Base-by-base conservation (phyloP, 768 basidiomycete species). In the Xerocomellus amylosporus region DNA sequence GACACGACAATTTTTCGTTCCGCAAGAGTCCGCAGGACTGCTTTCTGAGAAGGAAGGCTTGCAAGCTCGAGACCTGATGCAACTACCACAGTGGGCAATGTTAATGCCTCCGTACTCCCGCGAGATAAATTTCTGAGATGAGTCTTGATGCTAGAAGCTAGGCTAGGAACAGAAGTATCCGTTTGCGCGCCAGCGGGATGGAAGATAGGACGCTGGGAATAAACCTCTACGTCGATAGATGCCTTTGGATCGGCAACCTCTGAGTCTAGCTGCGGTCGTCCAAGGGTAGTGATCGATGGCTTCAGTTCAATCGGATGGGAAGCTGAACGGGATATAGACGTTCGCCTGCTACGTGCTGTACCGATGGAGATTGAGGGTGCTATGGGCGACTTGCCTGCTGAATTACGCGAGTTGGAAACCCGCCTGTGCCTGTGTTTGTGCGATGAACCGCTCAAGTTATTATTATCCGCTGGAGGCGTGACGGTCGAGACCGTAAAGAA, bases 21-120 rank as follows among this genome's bases (percentile, higher is more conserved):
- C 15, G 73, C 60, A 40, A 91, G 69, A 1, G 81, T 81, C 36
- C 72, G 72, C 3, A 79, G 67, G 28, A 91, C 69, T 2, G 84
- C 76, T 33, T 83, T 74, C 61, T 91, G 90, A 7, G 80, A 80
- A 1, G 77, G 64, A 14, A 77, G 53, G 44, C 70, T 74, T 2
- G 83, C 77, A 62, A 84, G 70, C 63, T 91, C 88, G n/a, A 92
- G 76, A 0, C 87, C 86, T 3, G 87, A 81, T 8, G 89, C 66
- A 4, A 90, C 85, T 3, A 91, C 70, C 3, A 81, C 88, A 46
- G 76, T 74, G 2, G 89, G 86, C 0, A 71, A 75, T 61, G 53
- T 76, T 20, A 71, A 56, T 22, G 53, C 57, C 17, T 60, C 68
- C 6, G 57, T 36, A 17, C 60, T 53, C 45, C 60, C 58, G 36